These are phyloP conservation scores for Buddleja alternifolia DNA, from an alignment of 257 asterid species.

Conservation along the genomic window DNA sequence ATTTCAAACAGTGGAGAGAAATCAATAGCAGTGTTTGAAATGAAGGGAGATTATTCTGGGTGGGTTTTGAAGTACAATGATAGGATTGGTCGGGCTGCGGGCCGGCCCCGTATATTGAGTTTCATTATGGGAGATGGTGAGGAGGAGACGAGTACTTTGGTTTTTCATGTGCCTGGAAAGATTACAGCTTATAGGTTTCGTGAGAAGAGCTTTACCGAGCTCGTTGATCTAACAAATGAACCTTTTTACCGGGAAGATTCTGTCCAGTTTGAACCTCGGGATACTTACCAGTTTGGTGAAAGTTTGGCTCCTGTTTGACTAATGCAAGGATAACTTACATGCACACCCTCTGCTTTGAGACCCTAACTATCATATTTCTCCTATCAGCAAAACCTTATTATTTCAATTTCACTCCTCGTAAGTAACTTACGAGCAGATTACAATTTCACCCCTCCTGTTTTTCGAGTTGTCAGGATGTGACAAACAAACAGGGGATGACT, in stretches of 20 bases:
- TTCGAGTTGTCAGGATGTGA: too few species aligned
- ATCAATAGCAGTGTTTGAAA: constrained; percentile 24
- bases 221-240: constrained; percentile 26
- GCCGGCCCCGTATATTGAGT: constrained; percentile 11
- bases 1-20: constrained; percentile 24
- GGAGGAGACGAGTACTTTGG: constrained; percentile 15
- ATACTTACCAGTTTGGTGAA: constrained; percentile 28
- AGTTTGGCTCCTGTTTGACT: constrained; percentile 26
- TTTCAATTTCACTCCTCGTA: too few species aligned
- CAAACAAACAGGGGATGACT: too few species aligned
- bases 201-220: constrained; percentile 29
- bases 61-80: constrained; percentile 26
- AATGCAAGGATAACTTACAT: neutral
- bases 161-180: constrained; percentile 26
- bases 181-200: constrained; percentile 22
- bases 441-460: too few species aligned
- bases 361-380: too few species aligned
- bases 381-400: too few species aligned
- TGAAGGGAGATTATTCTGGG: constrained; percentile 23
- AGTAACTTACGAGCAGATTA: too few species aligned
- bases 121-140: constrained; percentile 26
- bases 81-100: constrained; percentile 5
- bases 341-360: too few species aligned
- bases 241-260: constrained; percentile 24
- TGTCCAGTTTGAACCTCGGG: constrained; percentile 14